phyloP scores from a whole-genome alignment of 495 filamentous ascomycete species.

The Parathielavia appendiculata region DNA sequence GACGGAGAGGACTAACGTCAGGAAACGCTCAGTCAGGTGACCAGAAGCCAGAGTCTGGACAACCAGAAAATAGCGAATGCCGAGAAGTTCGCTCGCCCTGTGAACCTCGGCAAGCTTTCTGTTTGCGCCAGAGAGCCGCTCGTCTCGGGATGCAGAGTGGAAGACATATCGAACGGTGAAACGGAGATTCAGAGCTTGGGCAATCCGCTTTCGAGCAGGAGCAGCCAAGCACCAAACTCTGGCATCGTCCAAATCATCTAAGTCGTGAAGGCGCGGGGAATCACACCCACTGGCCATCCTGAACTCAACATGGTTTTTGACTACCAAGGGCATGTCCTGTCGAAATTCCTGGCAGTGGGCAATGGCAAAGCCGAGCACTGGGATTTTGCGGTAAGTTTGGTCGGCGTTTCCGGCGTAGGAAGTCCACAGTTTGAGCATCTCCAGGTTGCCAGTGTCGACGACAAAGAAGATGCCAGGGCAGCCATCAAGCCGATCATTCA shows the following conservation, averaged over 20 bases:
- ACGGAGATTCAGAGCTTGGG: background rate
- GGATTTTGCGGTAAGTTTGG: background rate
- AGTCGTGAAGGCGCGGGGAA: background rate
- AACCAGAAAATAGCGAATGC: slow-evolving; percentile 4
- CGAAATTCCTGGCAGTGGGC: background rate
- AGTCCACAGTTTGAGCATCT: background rate
- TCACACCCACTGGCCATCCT: background rate
- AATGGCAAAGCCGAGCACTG: background rate
- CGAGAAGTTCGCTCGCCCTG: background rate
- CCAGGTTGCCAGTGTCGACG: background rate
- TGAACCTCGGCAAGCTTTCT: background rate
- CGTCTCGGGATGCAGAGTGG: background rate
- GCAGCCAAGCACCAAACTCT: background rate
- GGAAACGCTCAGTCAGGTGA: background rate
- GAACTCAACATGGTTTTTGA: slow-evolving; percentile 1
- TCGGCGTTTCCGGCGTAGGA: background rate
- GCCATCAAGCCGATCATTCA: background rate
- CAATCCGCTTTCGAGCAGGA: background rate
- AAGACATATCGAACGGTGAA: background rate
- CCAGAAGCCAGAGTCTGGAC: background rate
- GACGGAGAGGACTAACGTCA: slow-evolving; percentile 27
- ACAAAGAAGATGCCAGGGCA: background rate
- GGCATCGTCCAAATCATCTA: background rate
- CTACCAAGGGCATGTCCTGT: background rate
- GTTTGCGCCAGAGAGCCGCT: background rate